Conservation (phyloP, 495 filamentous ascomycete genomes). For the Glutinoglossum americanum region DNA sequence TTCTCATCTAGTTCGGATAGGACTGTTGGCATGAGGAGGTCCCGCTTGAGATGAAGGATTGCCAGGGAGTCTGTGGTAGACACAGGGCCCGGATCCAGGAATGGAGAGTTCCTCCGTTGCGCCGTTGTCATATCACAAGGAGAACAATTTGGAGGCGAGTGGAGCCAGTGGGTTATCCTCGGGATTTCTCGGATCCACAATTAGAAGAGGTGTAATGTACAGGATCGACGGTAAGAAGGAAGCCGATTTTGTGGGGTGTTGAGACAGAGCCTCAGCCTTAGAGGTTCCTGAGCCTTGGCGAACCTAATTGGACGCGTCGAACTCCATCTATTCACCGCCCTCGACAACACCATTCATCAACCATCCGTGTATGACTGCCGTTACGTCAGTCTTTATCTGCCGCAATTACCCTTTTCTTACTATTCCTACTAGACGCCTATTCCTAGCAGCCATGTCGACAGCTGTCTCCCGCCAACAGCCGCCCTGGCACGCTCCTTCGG, state of each 20-base stretch:
- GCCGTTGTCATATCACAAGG: not conserved
- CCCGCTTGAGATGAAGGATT: constrained; percentile 66
- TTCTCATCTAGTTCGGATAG: constrained; percentile 36
- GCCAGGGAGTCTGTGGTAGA: constrained; percentile 39
- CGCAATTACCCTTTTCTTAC: not conserved
- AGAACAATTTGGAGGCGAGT: not conserved
- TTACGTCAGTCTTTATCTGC: not conserved
- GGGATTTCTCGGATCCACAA: too few species aligned
- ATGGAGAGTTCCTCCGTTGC: constrained; percentile 18
- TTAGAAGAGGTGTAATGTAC: too few species aligned
- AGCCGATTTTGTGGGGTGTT: not conserved
- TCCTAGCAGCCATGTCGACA: not conserved
- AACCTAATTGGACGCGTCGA: not conserved
- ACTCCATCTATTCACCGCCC: not conserved
- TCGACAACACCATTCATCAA: not conserved
- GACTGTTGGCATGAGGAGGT: constrained; percentile 53
- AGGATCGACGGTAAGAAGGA: too few species aligned
- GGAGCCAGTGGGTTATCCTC: not conserved
- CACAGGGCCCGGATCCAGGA: constrained; percentile 38
- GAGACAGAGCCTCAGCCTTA: too few species aligned
- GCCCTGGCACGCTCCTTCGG: constrained; percentile 18
- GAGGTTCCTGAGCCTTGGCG: not conserved
- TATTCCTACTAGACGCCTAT: not conserved
- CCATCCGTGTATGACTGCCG: not conserved
- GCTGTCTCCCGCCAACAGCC: constrained; percentile 13